Base-by-base conservation (phyloP, 179 eudicot genomes). In the Beta corolliflora region DNA sequence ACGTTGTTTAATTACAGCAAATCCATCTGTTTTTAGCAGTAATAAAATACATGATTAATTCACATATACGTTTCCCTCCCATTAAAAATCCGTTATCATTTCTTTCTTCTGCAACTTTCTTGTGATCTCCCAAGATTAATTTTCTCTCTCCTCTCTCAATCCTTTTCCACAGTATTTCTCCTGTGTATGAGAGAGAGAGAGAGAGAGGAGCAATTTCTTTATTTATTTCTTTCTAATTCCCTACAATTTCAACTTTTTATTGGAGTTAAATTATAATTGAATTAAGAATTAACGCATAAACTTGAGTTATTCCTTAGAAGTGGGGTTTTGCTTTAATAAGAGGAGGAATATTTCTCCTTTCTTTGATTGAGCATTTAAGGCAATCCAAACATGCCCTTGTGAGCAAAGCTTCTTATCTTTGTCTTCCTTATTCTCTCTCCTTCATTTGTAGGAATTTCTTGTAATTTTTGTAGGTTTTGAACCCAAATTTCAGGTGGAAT, bases 61-160 rank as follows among this genome's bases (percentile, higher is more conserved):
- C 7, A 60, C 66, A 61, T 9, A 15, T 71, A 71, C 18, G 19
- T 1, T 21, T 48, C 23, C n/a, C 63, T n/a, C 60, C 14, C 77
- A 54, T 12, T 7, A 72, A 73, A 23, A 53, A 23, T 6, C 77
- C 36, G 64, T 54, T 53, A 54, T 48, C 21, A 54, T 54, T 25
- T 54, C 2, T 19, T 71, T 56, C 12, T 56, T 36, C 16, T 75
- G 64, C 77, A 75, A 54, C 48, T 36, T 74, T n/a, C 21, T 23
- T 74, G 9, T 55, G 48, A 55, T 74, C 77, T 55, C 15, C 13
- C 48, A 15, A 19, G 2, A 53, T 73, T 48, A 74, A 9, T 74
- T 36, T 75, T 75, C 52, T 75, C 77, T 56, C 65, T 75, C 77
- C 77, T 75, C 77, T 58, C 77, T 75, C 77, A 53, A 55, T 25